phyloP scores from a whole-genome alignment of 257 asterid species.

The Fraxinus pennsylvanica region DNA sequence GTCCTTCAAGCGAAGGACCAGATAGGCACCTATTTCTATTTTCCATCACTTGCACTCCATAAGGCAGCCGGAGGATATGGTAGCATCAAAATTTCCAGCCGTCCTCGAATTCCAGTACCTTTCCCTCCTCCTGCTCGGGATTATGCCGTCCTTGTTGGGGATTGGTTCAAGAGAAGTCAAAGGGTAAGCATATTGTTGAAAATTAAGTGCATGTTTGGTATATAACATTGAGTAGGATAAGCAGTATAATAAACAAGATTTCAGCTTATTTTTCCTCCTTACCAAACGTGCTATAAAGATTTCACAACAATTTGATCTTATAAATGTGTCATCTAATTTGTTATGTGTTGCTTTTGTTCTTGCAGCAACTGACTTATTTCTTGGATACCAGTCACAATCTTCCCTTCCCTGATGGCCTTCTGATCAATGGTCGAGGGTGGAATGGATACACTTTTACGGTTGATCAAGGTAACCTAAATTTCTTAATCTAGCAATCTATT shows the following conservation, averaged over 20 bases:
- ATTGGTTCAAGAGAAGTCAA: conserved; percentile 81
- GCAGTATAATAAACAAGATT: too few relatives aligned
- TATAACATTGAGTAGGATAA: background rate
- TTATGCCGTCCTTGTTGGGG: conserved; percentile 72
- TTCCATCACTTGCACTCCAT: conserved; percentile 77
- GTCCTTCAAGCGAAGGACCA: too few relatives aligned
- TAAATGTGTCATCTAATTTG: background rate
- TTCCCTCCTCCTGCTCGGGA: conserved; percentile 76
- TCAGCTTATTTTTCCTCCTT: background rate
- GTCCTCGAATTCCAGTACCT: conserved; percentile 89
- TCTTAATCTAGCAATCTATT: background rate
- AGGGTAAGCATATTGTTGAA: conserved; percentile 46
- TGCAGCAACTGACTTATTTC: conserved; percentile 74
- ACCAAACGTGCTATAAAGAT: background rate
- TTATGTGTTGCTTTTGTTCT: conserved; percentile 17
- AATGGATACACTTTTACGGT: conserved; percentile 80
- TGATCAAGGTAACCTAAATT: conserved; percentile 51
- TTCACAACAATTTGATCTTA: background rate
- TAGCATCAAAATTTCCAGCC: conserved; percentile 76
- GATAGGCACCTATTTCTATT: conserved; percentile 85
- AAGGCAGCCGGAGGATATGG: conserved; percentile 95
- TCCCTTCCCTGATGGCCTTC: conserved; percentile 86
- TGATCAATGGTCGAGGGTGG: conserved; percentile 92
- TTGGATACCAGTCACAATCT: conserved; percentile 77
- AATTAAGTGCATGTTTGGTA: background rate